phyloP scores from a whole-genome alignment of 352 stramenopile species.

The Phytophthora niederhauseri region DNA sequence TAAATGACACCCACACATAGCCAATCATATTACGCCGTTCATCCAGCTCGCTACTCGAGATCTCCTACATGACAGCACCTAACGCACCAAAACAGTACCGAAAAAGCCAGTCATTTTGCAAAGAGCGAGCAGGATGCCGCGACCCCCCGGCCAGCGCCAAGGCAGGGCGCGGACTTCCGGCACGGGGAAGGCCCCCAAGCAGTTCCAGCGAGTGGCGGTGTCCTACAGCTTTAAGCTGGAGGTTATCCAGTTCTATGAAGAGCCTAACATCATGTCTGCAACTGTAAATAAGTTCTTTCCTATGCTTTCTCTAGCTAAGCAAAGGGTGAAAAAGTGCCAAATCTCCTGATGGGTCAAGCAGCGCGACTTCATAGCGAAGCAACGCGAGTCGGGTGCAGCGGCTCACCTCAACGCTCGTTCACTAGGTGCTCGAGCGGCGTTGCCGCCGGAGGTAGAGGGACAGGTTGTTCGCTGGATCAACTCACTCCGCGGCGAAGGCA shows the following conservation, averaged over 20 bases:
- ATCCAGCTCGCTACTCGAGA: neutral
- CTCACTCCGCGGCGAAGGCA: neutral
- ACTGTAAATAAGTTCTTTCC: neutral
- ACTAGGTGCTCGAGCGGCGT: neutral
- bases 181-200: neutral
- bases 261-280: neutral
- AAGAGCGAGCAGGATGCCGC: conserved; percentile 1
- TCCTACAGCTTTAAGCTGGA: conserved; percentile 12
- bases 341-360: neutral
- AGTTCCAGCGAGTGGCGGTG: conserved; percentile 7
- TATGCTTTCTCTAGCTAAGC: neutral
- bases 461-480: neutral
- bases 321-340: neutral
- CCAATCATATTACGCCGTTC: neutral
- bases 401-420: neutral
- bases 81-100: neutral
- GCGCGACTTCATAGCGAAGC: neutral
- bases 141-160: neutral
- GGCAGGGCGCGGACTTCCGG: neutral
- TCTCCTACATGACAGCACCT: neutral
- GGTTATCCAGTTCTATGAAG: conserved; percentile 8
- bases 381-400: neutral
- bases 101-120: conserved; percentile 3
- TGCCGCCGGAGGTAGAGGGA: neutral
- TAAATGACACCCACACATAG: neutral